These are phyloP conservation scores for Rosa hybrid DNA, from an alignment of 331 rosid species.

Conservation along the genomic window DNA sequence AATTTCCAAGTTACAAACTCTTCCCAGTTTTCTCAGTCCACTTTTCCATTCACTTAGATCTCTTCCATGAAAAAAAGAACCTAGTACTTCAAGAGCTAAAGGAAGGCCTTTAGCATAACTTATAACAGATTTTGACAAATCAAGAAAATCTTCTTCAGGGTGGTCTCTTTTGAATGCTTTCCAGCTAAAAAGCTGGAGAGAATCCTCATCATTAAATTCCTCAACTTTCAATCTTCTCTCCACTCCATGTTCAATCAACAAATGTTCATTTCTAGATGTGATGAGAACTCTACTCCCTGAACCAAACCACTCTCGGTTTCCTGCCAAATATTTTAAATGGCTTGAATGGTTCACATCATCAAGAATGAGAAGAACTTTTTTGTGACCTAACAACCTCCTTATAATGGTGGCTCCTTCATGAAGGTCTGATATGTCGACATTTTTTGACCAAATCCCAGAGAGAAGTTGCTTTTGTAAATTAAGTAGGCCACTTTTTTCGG, in stretches of 20 bases:
- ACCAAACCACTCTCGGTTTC: conserved; percentile 41
- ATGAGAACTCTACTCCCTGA: conserved; percentile 45
- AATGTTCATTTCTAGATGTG: conserved; percentile 46
- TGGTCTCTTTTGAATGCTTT: neutral
- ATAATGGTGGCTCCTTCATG: conserved; percentile 35
- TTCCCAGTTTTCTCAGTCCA: neutral
- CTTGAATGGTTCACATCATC: conserved; percentile 34
- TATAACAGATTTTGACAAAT: neutral
- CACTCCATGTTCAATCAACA: conserved; percentile 34
- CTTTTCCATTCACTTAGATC: neutral
- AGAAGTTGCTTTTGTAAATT: conserved; percentile 21
- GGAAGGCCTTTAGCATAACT: neutral
- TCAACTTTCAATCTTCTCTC: conserved; percentile 26
- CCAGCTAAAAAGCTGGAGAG: neutral
- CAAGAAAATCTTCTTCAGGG: neutral
- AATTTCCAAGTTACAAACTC: neutral
- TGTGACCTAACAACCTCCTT: conserved; percentile 21
- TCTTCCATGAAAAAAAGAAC: neutral
- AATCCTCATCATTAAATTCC: conserved; percentile 12
- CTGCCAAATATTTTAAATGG: conserved; percentile 37
- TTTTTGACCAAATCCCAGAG: conserved; percentile 5
- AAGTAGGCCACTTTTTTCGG: neutral
- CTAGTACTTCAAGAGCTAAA: conserved; percentile 1
- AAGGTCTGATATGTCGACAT: conserved; percentile 8
- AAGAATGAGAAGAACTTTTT: conserved; percentile 39